Evolutionary conservation across 768 basidiomycete species (phyloP).

Genomic region (Boletus subcaerulescens): DNA sequence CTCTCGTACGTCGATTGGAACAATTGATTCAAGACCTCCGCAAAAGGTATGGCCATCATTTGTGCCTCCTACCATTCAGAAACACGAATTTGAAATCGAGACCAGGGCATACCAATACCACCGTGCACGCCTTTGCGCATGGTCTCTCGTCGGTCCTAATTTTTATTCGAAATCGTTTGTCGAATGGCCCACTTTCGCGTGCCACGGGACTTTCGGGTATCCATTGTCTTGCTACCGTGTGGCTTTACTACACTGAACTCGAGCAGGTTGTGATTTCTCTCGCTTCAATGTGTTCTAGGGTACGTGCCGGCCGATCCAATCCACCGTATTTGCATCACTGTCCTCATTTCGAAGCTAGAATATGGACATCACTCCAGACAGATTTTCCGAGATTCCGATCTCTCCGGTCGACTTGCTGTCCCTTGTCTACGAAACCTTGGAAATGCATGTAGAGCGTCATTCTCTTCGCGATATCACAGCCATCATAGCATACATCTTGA

Average conservation of each 20-base stretch:
- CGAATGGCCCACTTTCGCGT: conserved; percentile 37
- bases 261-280: conserved; percentile 53
- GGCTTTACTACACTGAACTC: conserved; percentile 48
- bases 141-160: conserved; percentile 54
- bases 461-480: conserved; percentile 50
- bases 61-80: not conserved
- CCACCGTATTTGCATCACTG: not conserved
- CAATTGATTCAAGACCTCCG: conserved; percentile 46
- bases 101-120: conserved; percentile 46
- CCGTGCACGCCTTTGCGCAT: conserved; percentile 66
- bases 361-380: conserved; percentile 33
- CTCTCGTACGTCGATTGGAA: conserved; percentile 65
- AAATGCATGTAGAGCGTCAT: conserved; percentile 50
- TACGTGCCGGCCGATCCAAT: conserved; percentile 32
- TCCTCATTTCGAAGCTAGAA: conserved; percentile 21
- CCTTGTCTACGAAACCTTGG: conserved; percentile 55
- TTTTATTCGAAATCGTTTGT: conserved; percentile 47
- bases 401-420: conserved; percentile 54
- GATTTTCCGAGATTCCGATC: conserved; percentile 43
- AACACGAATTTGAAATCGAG: conserved; percentile 28
- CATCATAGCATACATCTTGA: conserved; percentile 65
- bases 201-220: conserved; percentile 15
- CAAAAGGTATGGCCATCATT: conserved; percentile 39
- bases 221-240: conserved; percentile 40
- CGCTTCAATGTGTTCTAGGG: conserved; percentile 56